These are phyloP conservation scores for Naumovozyma baii DNA, from an alignment of 805 yeast species.

Conservation along the genomic window DNA sequence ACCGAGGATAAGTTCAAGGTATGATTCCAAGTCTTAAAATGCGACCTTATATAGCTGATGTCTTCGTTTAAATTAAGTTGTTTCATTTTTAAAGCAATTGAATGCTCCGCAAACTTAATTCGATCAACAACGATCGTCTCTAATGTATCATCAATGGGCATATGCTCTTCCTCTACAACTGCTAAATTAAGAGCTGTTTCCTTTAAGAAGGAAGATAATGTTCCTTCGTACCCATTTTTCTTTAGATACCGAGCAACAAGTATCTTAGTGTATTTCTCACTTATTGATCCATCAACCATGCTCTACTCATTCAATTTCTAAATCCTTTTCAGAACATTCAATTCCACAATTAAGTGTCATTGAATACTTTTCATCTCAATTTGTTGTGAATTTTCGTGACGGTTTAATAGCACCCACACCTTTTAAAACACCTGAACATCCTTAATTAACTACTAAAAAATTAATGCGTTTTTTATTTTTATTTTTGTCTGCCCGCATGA, in stretches of 20 bases:
- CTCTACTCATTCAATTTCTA: no score
- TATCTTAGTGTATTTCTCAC: constrained; percentile 19
- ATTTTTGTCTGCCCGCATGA: no score
- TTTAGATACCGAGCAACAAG: constrained; percentile 53
- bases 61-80: constrained; percentile 10
- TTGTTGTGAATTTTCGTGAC: no score
- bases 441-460: no score
- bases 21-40: constrained; percentile 16
- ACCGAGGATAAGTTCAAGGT: constrained; percentile 4
- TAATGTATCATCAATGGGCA: constrained; percentile 14
- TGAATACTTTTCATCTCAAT: no score
- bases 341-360: no score
- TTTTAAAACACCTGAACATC: no score
- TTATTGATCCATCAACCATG: not conserved
- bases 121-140: constrained; percentile 21
- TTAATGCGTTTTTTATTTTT: no score
- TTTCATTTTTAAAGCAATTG: constrained; percentile 8
- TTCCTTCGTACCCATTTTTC: constrained; percentile 36
- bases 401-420: no score
- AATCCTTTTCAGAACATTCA: no score
- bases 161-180: constrained; percentile 3
- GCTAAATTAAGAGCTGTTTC: constrained; percentile 15
- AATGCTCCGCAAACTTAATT: constrained; percentile 17
- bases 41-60: not conserved
- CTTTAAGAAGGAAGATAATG: constrained; percentile 40